Conservation (phyloP, 768 basidiomycete species). For the Agrocybe pediades region DNA sequence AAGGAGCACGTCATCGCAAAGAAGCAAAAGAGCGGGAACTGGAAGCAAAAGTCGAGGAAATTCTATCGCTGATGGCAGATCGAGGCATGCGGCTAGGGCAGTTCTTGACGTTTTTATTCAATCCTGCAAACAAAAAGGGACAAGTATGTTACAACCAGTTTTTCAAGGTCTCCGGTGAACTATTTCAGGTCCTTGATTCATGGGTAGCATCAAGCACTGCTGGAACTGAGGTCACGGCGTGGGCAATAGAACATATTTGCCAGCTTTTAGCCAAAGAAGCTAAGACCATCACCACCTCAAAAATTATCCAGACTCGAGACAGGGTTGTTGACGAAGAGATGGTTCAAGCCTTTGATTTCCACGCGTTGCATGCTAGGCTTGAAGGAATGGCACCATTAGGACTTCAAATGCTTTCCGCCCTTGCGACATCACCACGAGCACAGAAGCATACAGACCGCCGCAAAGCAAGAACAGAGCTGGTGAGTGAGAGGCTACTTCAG, state of each 20-base stretch:
- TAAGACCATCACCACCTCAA: conserved; percentile 12
- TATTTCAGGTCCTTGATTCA: conserved; percentile 21
- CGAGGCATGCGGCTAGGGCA: conserved; percentile 15
- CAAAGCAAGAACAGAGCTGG: conserved; percentile 13
- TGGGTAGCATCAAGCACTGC: conserved; percentile 25
- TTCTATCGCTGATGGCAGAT: too few species aligned
- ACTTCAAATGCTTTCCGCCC: conserved; percentile 14
- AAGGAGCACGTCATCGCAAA: too few species aligned
- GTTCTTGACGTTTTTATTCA: conserved; percentile 24
- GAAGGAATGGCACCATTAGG: conserved; percentile 6
- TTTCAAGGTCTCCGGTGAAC: conserved; percentile 15
- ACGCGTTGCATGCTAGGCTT: background rate
- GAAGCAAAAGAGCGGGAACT: too few species aligned
- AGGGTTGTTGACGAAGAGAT: conserved; percentile 7
- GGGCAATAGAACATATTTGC: conserved; percentile 24
- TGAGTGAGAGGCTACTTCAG: conserved; percentile 3
- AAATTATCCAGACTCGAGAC: conserved; percentile 17
- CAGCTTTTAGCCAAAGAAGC: conserved; percentile 18
- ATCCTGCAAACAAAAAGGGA: conserved; percentile 22
- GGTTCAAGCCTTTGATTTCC: conserved; percentile 14
- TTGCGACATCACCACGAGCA: conserved; percentile 20
- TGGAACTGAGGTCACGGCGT: conserved; percentile 18
- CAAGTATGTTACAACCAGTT: conserved; percentile 23
- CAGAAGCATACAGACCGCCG: background rate
- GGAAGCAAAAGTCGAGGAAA: too few species aligned